Evolutionary conservation across 2,329 filamentous ascomycete genomes (phyloP).

Genomic region (Alternaria sp.): DNA sequence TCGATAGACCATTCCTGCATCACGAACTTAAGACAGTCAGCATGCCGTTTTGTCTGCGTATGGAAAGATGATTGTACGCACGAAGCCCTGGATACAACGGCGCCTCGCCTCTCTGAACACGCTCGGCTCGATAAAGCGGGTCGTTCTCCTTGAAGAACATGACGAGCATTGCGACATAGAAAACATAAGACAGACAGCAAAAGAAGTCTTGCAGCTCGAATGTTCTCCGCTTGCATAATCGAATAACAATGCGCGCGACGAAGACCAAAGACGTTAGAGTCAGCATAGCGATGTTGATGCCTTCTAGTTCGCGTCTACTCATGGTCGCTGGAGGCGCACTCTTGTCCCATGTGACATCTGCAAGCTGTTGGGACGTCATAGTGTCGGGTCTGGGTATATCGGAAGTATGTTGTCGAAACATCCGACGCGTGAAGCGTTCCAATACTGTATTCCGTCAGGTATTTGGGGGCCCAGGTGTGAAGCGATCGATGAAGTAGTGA

Average conservation of each 20-base stretch:
- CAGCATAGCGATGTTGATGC: constrained; percentile 20
- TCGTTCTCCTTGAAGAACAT: constrained; percentile 28
- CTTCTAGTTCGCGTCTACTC: constrained; percentile 6
- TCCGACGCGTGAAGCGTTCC: neutral
- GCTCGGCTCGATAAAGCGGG: neutral
- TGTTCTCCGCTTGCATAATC: constrained; percentile 13
- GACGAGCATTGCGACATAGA: constrained; percentile 36
- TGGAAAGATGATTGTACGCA: constrained; percentile 27
- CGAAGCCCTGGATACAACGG: neutral
- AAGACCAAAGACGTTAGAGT: constrained; percentile 19
- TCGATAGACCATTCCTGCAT: constrained; percentile 39
- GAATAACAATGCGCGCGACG: constrained; percentile 8
- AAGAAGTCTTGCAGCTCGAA: constrained; percentile 25
- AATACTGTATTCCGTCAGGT: neutral
- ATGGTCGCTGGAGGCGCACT: neutral
- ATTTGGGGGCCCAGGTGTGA: neutral
- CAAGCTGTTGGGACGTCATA: neutral
- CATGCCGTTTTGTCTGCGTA: constrained; percentile 35
- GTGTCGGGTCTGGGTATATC: neutral
- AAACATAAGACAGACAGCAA: constrained; percentile 31
- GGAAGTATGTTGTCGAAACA: neutral
- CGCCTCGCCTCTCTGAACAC: neutral
- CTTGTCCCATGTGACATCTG: neutral
- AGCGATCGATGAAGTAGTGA: neutral
- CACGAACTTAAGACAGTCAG: constrained; percentile 28